Base-by-base conservation (phyloP, 2,329 filamentous ascomycete species). In the Venturia pyrina region DNA sequence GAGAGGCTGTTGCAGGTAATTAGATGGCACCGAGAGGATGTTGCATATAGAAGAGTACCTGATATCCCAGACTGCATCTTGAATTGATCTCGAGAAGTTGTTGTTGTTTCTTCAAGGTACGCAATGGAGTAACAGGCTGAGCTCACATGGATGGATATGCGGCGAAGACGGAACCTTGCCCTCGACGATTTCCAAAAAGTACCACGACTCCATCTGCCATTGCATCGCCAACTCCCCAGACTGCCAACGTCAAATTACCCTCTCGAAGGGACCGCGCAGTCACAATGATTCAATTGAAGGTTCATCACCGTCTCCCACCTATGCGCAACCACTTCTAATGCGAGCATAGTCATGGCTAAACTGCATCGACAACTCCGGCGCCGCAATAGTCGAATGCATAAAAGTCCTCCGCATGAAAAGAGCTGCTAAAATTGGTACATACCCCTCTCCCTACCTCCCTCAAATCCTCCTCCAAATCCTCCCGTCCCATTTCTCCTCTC, bases 301-400 rank as follows among this genome's bases (percentile, higher is more conserved):
- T 87, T 70, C 62, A 68, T 67, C 46, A 5, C 0, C 17, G 17
- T 17, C n/a, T 6, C 1, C 44, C n/a, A 44, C 28, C 34, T n/a
- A 5, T 40, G 1, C 61, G 41, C 28, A 1, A 50, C 34, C 59
- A 5, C 32, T 28, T 21, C 64, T 59, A 60, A 57, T 57, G n/a
- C 40, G 37, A 53, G 28, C 53, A 43, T 71, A 97, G 95, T 90
- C 93, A 76, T 91, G 99, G 86, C 86, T 99, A 73, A 97, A 95
- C 81, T 98, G 95, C 88, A 98, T 99, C 86, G 95, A 99, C 88
- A 99, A 97, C 83, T 98, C 95, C 70, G 95, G 95, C 76, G 95
- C 95, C 71, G 93, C 95, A 73, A 84, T 99, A 71, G 95, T 98
- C 80, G 95, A 99, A 82, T 99, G 95, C 81, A 90, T 89, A 76